Conservation (phyloP, 2,329 filamentous ascomycete species). For the Hypomyces rosellus region DNA sequence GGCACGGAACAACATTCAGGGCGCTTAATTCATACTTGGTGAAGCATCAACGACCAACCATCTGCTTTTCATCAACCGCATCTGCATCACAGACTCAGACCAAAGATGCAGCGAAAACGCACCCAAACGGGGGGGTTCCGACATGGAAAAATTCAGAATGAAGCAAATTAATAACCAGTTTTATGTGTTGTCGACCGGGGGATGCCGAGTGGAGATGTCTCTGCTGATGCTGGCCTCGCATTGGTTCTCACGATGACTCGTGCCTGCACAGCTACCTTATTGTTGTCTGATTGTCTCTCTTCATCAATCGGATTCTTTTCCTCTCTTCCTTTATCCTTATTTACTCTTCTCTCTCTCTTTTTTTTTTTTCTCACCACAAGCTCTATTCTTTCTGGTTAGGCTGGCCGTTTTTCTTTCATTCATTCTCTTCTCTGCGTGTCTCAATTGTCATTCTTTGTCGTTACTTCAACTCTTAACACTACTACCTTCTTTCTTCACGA, state of each 20-base stretch:
- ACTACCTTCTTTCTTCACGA: not conserved
- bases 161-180: constrained; percentile 3
- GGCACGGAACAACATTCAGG: constrained; percentile 15
- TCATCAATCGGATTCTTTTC: constrained; percentile 3
- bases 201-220: constrained; percentile 3
- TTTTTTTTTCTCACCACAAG: not conserved
- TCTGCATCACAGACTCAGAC: constrained; percentile 3
- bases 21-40: constrained; percentile 30
- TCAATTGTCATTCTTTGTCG: not conserved
- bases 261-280: constrained; percentile 1
- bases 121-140: constrained; percentile 6
- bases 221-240: no score
- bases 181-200: constrained; percentile 1
- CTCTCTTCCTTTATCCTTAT: not conserved
- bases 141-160: not conserved
- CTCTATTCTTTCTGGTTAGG: constrained; percentile 2
- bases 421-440: not conserved
- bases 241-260: no score
- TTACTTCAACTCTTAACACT: not conserved
- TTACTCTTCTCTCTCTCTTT: not conserved
- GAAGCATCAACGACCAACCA: constrained; percentile 6
- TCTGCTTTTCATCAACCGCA: constrained; percentile 4
- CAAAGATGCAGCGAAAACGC: constrained; percentile 3
- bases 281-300: constrained; percentile 14
- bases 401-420: constrained; percentile 1